Base-by-base conservation (phyloP, 805 yeast species). In the Kodamaea kaohsiungensis region DNA sequence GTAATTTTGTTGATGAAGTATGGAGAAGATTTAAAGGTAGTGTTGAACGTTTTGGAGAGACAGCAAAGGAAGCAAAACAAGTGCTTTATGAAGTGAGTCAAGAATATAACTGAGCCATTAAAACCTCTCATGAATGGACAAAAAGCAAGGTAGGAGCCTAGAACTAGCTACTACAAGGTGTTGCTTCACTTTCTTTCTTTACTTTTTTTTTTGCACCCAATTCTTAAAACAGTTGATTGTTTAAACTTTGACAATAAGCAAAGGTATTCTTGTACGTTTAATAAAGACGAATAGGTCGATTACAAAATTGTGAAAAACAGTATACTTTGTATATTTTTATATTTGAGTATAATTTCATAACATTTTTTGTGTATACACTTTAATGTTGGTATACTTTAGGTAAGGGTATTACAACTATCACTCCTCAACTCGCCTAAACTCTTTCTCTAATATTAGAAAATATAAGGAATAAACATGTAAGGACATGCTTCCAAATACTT, bases 401-500 rank as follows among this genome's bases (percentile, higher is more conserved):
- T 3, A 2, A 17, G 18, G 13, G 15, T 38, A 7, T 15, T 3
- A 3, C 18, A 7, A 10, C 42, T 7, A 3, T 13, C 18, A 38
- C 15, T 7, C 9, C 13, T 16, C 42, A 15, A 38, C 2, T 38
- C 13, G 5, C 42, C 18, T 16, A 37, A 15, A 37, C 16, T n/a
- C n/a, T n/a, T n/a, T n/a, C n/a, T n/a, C n/a, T n/a, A n/a, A n/a
- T n/a, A 42, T 37, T 25, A 91, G 65, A 80, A 88, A 45, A 92
- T 85, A 62, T 85, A 90, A 45, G 99, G 99, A 68, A 95, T 89
- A 73, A 90, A 91, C 66, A 90, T 69, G 73, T 89, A 95, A 30
- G 98, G 98, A 70, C 98, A 93, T 55, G 86, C 88, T 64, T 89
- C 83, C 64, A 84, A 78, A 74, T 92, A 95, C 67, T 82, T 83